Evolutionary conservation across 2,329 filamentous ascomycete species (phyloP), one percentile per base, ranked within the genome.

Genomic region (Penicillium sp.): DNA sequence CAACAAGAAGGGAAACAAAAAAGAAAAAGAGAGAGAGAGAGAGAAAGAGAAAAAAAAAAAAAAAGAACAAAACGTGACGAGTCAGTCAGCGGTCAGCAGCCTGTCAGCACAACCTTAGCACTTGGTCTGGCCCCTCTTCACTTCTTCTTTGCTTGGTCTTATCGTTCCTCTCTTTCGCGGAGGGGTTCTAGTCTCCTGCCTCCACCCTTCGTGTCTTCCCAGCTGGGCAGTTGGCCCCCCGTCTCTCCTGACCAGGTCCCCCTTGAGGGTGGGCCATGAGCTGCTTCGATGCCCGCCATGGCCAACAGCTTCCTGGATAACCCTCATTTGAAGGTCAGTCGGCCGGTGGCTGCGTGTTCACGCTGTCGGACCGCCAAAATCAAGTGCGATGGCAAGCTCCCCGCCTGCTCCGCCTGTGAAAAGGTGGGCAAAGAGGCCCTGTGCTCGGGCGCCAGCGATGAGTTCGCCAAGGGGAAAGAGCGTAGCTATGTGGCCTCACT

Each of bases 321-420:
- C 43, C 69, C 69, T 7, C 53, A 71, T 45, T 61, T 72, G 34
- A 72, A 72, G 60, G 87, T 91, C 54, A 90, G 85, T 63, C 79
- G 87, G 53, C 86, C 87, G 4, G 86, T 89, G 43, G 86, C 86
- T 46, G 87, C 87, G 25, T 91, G 87, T 66, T 87, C 86, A 50
- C 78, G 86, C 75, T 91, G 87, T 73, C 88, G 93, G 51, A 82
- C 85, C 52, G 90, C 91, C 46, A 98, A 98, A 74, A 90, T 97
- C 66, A 96, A 94, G 82, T 98, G 93, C 64, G 93, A 97, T 72
- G 91, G 93, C 52, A 96, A 96, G 69, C 76, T 97, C 34, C 93
- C 93, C 9, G 90, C 90, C 6, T 98, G 93, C 66, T 94, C 90
- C 6, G 91, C 91, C 13, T 97, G 93, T 65, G 91, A 96, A 69